Percentiles rank a stretch among this genome's conserved stretches.
Conservation (phyloP, 2,329 filamentous ascomycete species). For the Knufia petricola region DNA sequence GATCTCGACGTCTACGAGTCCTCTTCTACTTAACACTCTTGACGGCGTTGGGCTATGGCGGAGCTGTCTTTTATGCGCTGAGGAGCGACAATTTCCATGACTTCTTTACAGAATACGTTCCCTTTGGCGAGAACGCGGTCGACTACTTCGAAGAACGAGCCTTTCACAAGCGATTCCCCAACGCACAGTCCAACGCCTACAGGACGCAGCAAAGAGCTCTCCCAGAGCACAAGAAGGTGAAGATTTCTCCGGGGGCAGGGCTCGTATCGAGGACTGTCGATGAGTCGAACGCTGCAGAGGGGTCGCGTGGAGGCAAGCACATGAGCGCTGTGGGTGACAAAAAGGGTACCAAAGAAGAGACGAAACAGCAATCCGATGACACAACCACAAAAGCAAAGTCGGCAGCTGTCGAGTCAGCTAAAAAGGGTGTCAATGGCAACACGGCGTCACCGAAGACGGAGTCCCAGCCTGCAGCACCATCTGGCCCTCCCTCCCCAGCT, state of each 20-base stretch:
- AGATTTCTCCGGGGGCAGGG: constrained; percentile 75
- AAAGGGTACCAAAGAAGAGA: constrained; percentile 12
- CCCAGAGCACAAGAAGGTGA: constrained; percentile 61
- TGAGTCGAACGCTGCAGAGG: constrained; percentile 51
- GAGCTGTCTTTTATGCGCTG: constrained; percentile 85
- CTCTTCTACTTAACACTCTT: constrained; percentile 68
- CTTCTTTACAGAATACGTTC: constrained; percentile 95
- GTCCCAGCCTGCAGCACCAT: constrained; percentile 13
- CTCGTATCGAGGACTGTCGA: constrained; percentile 70
- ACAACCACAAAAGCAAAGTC: constrained; percentile 25
- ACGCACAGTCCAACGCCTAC: constrained; percentile 44
- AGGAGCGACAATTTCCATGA: constrained; percentile 98
- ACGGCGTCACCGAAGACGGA: constrained; percentile 23
- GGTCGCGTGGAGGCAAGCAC: constrained; percentile 41
- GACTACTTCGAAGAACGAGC: constrained; percentile 93
- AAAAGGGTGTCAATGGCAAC: constrained; percentile 24
- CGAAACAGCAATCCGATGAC: constrained; percentile 10
- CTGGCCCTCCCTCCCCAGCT: constrained; percentile 28
- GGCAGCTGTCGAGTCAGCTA: constrained; percentile 28
- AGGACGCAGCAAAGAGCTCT: constrained; percentile 35
- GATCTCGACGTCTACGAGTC: constrained; percentile 63
- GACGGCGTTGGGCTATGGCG: constrained; percentile 67
- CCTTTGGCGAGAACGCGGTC: constrained; percentile 87
- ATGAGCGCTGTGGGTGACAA: constrained; percentile 33
- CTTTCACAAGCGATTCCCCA: constrained; percentile 75